Base-by-base conservation (phyloP, 306 rosid species). In the Begonia masoniana region DNA sequence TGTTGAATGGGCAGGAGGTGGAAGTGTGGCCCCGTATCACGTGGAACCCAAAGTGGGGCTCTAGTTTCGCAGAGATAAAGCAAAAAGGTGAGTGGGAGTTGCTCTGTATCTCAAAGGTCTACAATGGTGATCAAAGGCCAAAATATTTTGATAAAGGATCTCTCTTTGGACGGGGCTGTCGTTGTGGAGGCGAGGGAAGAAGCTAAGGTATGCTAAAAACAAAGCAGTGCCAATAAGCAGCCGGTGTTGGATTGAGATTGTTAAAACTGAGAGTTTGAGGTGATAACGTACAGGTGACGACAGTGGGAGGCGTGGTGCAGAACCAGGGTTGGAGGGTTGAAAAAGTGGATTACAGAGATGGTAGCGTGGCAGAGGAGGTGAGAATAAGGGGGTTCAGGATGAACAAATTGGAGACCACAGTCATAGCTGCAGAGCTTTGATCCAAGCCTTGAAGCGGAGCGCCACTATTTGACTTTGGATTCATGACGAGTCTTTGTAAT, bases 41-140 rank as follows among this genome's bases (percentile, higher is more conserved):
- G 50, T 91, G 96, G 99, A 86, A 83, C 58, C 96, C 99, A 17
- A 86, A 81, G 75, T 91, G 99, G 95, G 99, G 83, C n/a, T 67
- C 79, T 52, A 83, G 77, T 35, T 86, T 68, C 58, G 62, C 91
- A 12, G 70, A 60, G 61, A 66, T 86, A 68, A 91, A 77, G 70
- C 74, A 72, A 61, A 61, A 91, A 78, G 85, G 78, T 91, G 47
- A 12, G 71, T 15, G 81, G 92, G 67, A 68, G 54, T 54, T 64
- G 74, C 77, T 81, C 93, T 43, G 57, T 91, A 61, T 83, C 99
- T 63, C 94, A 75, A 63, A 80, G 69, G 63, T 86, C 99, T 60
- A 81, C 94, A 13, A 23, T 91, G 75, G 86, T 72, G 47, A 78
- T 86, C 14, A 81, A 83, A 60, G 95, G 99, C 53, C 63, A 55